These are phyloP conservation scores for Neofusicoccum sp. DNA, from an alignment of 2,329 filamentous ascomycete species.

Conservation along the genomic window DNA sequence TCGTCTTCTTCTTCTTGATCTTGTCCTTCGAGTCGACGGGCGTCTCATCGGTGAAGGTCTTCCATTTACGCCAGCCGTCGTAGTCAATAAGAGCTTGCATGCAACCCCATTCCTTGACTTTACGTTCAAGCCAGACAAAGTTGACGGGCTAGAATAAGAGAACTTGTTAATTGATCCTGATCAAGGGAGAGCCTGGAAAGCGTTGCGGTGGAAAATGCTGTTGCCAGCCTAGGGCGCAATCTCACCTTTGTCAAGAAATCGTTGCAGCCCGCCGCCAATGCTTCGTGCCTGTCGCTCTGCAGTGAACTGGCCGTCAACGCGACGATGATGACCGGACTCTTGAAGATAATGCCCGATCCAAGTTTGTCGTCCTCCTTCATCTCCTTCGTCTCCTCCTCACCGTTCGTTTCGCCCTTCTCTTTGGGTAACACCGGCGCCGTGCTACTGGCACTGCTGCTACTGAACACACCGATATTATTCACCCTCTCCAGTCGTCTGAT, in stretches of 20 bases:
- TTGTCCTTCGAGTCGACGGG: constrained; percentile 31
- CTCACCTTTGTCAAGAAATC: constrained; percentile 95
- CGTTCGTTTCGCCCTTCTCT: constrained; percentile 22
- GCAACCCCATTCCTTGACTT: constrained; percentile 99
- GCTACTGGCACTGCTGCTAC: constrained; percentile 33
- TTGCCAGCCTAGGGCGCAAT: background rate
- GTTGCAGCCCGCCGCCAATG: constrained; percentile 91
- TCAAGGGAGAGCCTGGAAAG: background rate
- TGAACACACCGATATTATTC: constrained; percentile 90
- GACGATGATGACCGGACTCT: constrained; percentile 96
- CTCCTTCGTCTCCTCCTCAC: constrained; percentile 33
- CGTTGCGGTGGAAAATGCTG: no score
- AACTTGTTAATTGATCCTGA: background rate
- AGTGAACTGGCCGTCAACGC: constrained; percentile 91
- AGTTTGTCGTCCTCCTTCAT: constrained; percentile 66
- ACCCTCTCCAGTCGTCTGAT: constrained; percentile 85
- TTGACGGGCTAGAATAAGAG: constrained; percentile 71
- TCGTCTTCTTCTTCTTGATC: constrained; percentile 23
- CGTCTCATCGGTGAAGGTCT: constrained; percentile 61
- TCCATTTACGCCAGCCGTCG: constrained; percentile 97
- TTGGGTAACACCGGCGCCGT: constrained; percentile 14
- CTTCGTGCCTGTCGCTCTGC: constrained; percentile 93
- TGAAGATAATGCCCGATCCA: constrained; percentile 69
- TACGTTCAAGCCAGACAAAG: constrained; percentile 94
- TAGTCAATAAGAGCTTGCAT: constrained; percentile 99